Base-by-base conservation (phyloP, 2,329 filamentous ascomycete species). In the Colletotrichum lentis region DNA sequence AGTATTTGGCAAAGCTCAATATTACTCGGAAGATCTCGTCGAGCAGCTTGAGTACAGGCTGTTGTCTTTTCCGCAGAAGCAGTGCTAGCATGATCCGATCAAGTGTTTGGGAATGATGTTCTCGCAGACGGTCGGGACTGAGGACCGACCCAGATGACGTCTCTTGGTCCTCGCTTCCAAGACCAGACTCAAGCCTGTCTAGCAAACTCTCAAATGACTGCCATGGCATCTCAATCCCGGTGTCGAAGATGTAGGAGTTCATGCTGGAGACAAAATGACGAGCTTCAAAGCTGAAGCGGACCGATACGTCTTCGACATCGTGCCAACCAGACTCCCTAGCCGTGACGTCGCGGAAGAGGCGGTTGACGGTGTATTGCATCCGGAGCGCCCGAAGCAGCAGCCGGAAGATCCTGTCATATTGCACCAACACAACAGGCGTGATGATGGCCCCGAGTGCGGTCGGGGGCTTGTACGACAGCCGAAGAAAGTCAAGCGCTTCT, bases 401-500 rank as follows among this genome's bases (percentile, higher is more conserved):
- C 73, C 89, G 91, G 81, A 97, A 98, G 43, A 97, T 85, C 54
- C 85, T 84, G 76, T 98, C 96, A 74, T 97, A 98, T 72, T 93
- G 93, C 62, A 88, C 82, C 12, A 98, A 80, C 1, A 90, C 85
- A 0, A 83, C 77, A 0, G 88, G 83, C 0, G 93, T 94, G 49
- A 99, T 89, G 69, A 98, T 85, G 0, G 89, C 83, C 47, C 89
- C 84, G 0, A 98, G 82, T 1, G 92, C 88, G 0, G 86, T 78
- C 0, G 94, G 91, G 0, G 94, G 85, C 47, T 90, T 91, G 79
- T 97, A 98, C 53, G 94, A 91, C 8, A 99, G 81, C 1, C 93
- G 88, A 18, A 99, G 83, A 74, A 99, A 98, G 78, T 98, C 96
- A n/a, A 98, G 83, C 0, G 96, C 96, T 75, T 95, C 90, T 20